Conservation (phyloP, 75 land plant genomes). For the Sequoia sempervirens region DNA sequence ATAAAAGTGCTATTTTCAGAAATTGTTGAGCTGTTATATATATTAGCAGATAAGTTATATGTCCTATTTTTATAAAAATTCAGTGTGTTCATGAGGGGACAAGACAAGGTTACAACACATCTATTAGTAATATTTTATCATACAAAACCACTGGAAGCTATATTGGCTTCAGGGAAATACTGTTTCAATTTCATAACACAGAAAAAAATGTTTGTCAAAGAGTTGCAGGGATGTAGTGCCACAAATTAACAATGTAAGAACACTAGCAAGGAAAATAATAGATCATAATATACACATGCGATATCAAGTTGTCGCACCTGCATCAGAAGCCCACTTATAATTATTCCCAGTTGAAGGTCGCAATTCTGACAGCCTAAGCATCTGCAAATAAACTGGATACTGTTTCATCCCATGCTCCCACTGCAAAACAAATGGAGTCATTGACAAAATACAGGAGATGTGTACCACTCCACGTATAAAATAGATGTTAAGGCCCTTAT, state of each 20-base stretch:
- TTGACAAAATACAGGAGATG: neutral
- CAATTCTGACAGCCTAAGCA: constrained; percentile 36
- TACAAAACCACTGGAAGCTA: neutral
- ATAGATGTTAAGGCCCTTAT: neutral
- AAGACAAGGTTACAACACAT: neutral
- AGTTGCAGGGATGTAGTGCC: neutral
- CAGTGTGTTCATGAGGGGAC: no score
- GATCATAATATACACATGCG: neutral
- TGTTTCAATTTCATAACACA: neutral
- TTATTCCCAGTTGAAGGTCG: constrained; percentile 16
- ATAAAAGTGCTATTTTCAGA: no score
- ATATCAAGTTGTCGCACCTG: neutral
- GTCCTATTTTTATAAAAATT: no score
- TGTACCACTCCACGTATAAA: neutral
- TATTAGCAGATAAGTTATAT: no score
- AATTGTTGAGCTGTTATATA: no score
- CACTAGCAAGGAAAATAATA: neutral
- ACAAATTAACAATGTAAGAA: neutral
- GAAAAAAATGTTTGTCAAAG: neutral
- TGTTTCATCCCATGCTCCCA: constrained; percentile 45
- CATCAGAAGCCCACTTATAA: constrained; percentile 28
- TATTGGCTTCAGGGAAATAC: neutral
- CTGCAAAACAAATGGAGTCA: constrained; percentile 10
- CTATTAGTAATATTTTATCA: neutral
- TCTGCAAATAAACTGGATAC: constrained; percentile 25